These are phyloP conservation scores for Claviceps purpurea DNA, from an alignment of 2,329 filamentous ascomycete species.

Conservation along the genomic window DNA sequence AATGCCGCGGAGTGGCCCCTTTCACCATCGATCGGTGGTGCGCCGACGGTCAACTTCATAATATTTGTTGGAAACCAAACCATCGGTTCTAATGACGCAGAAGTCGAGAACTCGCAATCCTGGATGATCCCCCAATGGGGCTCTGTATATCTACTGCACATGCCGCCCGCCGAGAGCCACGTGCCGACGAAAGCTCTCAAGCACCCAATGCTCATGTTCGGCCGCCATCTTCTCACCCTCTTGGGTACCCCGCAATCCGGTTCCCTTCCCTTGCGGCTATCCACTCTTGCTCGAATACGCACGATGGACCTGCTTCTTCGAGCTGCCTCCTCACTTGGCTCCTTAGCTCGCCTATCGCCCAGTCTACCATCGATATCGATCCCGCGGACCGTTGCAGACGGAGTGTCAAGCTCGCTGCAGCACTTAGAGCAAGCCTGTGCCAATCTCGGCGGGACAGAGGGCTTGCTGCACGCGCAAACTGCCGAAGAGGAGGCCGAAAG, in stretches of 20 bases:
- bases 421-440: conserved; percentile 69
- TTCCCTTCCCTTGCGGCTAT: conserved; percentile 72
- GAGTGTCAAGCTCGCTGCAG: conserved; percentile 64
- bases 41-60: conserved; percentile 92
- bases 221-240: conserved; percentile 76
- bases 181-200: conserved; percentile 55
- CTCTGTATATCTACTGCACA: conserved; percentile 46
- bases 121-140: conserved; percentile 98
- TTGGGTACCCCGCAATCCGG: conserved; percentile 73
- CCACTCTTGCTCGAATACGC: conserved; percentile 72
- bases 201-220: conserved; percentile 78
- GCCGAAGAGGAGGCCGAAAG: conserved; percentile 83
- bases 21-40: conserved; percentile 82
- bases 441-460: conserved; percentile 50
- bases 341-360: conserved; percentile 69
- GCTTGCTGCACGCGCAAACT: conserved; percentile 66
- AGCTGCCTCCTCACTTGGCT: conserved; percentile 87
- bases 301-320: conserved; percentile 76
- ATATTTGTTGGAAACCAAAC: conserved; percentile 75
- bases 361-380: conserved; percentile 86
- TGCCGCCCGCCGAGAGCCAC: conserved; percentile 28
- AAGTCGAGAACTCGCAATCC: conserved; percentile 40
- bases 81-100: conserved; percentile 35
- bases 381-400: conserved; percentile 71
- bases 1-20: conserved; percentile 97